These are phyloP conservation scores for Metarhizium anisopliae DNA, from an alignment of 2,329 filamentous ascomycete genomes.

Conservation along the genomic window DNA sequence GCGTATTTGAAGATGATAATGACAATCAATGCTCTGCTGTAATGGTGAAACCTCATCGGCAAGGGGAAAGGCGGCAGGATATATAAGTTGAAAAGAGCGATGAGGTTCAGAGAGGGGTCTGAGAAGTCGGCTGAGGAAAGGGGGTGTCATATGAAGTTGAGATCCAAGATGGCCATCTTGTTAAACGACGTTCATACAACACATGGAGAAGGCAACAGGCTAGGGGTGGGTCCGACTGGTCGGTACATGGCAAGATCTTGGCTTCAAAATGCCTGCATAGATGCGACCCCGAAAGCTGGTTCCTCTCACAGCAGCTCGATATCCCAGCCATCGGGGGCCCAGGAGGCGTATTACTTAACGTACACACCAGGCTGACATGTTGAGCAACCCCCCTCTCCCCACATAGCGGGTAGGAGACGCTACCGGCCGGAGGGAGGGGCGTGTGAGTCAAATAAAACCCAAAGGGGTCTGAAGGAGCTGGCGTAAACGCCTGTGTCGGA, in stretches of 20 bases:
- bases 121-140: constrained; percentile 1
- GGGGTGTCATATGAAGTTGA: constrained; percentile 4
- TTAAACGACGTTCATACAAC: constrained; percentile 1
- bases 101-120: neutral
- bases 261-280: constrained; percentile 3
- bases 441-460: constrained; percentile 3
- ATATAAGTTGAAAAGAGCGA: constrained; percentile 3
- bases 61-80: constrained; percentile 1
- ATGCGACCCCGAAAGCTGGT: constrained; percentile 4
- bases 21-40: neutral
- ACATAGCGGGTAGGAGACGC: constrained; percentile 5
- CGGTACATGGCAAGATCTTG: constrained; percentile 8
- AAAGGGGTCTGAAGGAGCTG: neutral
- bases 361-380: neutral
- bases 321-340: constrained; percentile 3
- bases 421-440: constrained; percentile 2
- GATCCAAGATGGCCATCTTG: constrained; percentile 1
- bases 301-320: neutral
- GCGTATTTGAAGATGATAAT: neutral
- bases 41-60: neutral
- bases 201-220: neutral
- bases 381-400: constrained; percentile 6
- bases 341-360: neutral
- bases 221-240: constrained; percentile 3
- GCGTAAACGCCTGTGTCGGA: neutral